A percentile compares a stretch with the other conserved stretches of the same genome.
Conservation (phyloP, 768 basidiomycete genomes). For the Boletus rufocinnamomeus region DNA sequence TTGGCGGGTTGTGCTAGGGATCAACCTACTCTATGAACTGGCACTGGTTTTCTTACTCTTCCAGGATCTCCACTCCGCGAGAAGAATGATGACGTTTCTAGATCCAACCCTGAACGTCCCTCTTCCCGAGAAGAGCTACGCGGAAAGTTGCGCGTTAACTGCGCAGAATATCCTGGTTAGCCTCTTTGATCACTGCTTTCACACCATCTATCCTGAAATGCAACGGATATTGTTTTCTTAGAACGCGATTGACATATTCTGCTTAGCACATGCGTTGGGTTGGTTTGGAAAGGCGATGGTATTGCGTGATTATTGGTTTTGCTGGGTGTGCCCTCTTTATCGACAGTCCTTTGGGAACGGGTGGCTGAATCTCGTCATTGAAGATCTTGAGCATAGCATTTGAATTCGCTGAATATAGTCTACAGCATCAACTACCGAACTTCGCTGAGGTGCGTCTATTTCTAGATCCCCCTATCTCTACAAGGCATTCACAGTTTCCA, state of each 20-base stretch:
- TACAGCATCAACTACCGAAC: constrained; percentile 86
- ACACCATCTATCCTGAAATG: not conserved
- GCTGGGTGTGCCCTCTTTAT: constrained; percentile 61
- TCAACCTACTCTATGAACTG: constrained; percentile 83
- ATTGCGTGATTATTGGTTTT: constrained; percentile 91
- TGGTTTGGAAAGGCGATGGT: constrained; percentile 95
- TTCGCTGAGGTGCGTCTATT: constrained; percentile 71
- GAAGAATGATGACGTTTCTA: constrained; percentile 76
- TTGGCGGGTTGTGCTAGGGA: constrained; percentile 77
- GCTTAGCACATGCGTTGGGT: constrained; percentile 79
- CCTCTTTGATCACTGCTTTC: constrained; percentile 1
- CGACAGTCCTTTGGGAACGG: not conserved
- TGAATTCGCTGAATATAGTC: constrained; percentile 84
- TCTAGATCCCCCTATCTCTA: constrained; percentile 21
- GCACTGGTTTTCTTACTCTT: constrained; percentile 83
- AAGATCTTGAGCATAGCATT: constrained; percentile 88
- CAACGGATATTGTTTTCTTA: constrained; percentile 29
- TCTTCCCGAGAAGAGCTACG: constrained; percentile 84
- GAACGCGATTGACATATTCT: constrained; percentile 86
- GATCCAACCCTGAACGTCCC: constrained; percentile 71
- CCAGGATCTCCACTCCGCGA: constrained; percentile 78
- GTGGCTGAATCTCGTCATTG: constrained; percentile 12
- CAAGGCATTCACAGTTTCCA: constrained; percentile 32
- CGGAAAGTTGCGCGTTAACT: constrained; percentile 74
- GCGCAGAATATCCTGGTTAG: constrained; percentile 66